Base-by-base conservation (phyloP, 2,329 filamentous ascomycete species). In the Raffaelea albimanens region DNA sequence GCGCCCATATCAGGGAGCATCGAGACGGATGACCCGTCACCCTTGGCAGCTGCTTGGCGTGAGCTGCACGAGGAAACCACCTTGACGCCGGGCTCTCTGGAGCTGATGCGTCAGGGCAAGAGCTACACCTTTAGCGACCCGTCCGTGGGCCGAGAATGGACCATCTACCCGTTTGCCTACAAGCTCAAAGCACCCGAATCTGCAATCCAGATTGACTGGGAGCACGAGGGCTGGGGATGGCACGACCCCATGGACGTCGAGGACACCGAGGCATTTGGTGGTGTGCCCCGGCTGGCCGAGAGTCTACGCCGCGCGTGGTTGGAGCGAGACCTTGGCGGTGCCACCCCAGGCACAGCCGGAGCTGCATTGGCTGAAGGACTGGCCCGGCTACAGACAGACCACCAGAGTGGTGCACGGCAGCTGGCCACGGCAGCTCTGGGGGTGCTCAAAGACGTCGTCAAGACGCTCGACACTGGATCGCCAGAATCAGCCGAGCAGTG, bases 1-100 rank as follows among this genome's bases (percentile, higher is more conserved):
- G 80, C 78, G 0, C 76, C 80, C 1, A 74, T 84, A 18, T 80
- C 80, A 0, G 82, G 82, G 34, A 73, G 69, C 47, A 74, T 85
- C 44, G 75, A 83, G 3, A 45, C 63, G 5, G 58, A 61, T 0
- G 81, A 85, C 54, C 49, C 63, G 3, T 69, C 61, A 20, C 74
- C 80, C 0, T 59, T 80, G 5, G 63, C 68, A 3, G 74, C 81
- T 0, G 81, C 82, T 22, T 75, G 75, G 69, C 71, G 82, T 14
- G 80, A 84, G 60, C 66, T 85, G 20, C 56, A 59, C 5, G 80
- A 85, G 57, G 81, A 85, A 59, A 84, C 81, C 0, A 67, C 65
- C 2, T 67, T 85, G 13, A 72, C 68, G 0, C 53, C 64, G 0
- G 56, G 62, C 0, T 67, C 69, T 0, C 57, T 82, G 7, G 64